A percentile compares a stretch with the other conserved stretches of the same genome.
phyloP scores from a whole-genome alignment of 192 early-diverging fungal genomes.

The Podochytrium sp. region DNA sequence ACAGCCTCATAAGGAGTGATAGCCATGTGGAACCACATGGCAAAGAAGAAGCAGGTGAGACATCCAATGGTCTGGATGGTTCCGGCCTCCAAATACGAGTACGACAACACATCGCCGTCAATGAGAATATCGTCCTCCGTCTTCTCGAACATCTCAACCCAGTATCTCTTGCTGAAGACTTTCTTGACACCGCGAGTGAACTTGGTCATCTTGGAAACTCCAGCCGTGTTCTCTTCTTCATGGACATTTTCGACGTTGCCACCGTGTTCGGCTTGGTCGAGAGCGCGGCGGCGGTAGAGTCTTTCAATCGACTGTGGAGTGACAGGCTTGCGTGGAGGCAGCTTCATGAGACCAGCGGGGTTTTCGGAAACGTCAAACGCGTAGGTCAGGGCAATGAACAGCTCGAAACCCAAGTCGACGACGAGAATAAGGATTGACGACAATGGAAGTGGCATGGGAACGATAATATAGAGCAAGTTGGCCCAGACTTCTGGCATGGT shows the following conservation, averaged over 20 bases:
- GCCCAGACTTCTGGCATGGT: conserved; percentile 87
- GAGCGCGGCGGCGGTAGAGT: conserved; percentile 4
- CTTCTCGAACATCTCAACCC: conserved; percentile 39
- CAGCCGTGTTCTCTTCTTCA: not conserved
- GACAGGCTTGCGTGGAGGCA: conserved; percentile 87
- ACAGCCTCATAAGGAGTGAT: conserved; percentile 55
- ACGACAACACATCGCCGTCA: conserved; percentile 80
- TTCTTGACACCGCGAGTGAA: not conserved
- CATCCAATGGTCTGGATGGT: conserved; percentile 71
- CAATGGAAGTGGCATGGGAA: conserved; percentile 83
- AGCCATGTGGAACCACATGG: conserved; percentile 68
- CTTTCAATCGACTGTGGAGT: conserved; percentile 48
- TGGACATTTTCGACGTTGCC: not conserved
- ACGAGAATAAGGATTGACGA: conserved; percentile 82
- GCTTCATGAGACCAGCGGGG: conserved; percentile 73
- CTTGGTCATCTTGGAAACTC: not conserved
- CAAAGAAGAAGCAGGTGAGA: conserved; percentile 75
- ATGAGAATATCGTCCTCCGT: conserved; percentile 79
- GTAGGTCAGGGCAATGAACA: conserved; percentile 81
- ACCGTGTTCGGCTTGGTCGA: conserved; percentile 6
- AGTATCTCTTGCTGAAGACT: conserved; percentile 31
- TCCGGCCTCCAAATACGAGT: conserved; percentile 89
- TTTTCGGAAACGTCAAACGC: conserved; percentile 84
- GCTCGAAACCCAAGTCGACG: conserved; percentile 93
- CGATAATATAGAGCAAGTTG: conserved; percentile 81